A percentile compares a stretch with the other conserved stretches of the same genome.
Conservation (phyloP, 176 grass and related monocot genomes). For the Lolium perenne region DNA sequence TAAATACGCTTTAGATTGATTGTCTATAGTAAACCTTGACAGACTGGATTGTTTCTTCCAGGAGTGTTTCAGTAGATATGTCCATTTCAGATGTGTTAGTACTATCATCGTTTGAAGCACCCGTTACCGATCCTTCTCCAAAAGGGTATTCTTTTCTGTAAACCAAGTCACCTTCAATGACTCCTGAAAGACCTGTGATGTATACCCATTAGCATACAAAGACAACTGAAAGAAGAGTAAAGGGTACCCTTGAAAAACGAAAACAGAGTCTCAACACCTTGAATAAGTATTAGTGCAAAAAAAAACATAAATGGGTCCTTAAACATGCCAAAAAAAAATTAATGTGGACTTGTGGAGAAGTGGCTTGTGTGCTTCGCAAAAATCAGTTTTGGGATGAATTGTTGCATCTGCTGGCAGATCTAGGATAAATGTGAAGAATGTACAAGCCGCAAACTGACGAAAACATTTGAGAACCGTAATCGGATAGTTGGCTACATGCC, state of each 20-base stretch:
- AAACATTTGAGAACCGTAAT: slow-evolving; percentile 4
- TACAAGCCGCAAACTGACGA: not conserved
- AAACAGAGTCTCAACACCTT: slow-evolving; percentile 6
- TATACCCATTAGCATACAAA: slow-evolving; percentile 36
- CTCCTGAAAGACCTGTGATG: slow-evolving; percentile 74
- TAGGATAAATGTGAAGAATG: not conserved
- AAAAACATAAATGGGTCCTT: slow-evolving; percentile 10
- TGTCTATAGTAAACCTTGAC: slow-evolving; percentile 72
- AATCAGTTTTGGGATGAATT: not conserved
- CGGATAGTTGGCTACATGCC: not conserved
- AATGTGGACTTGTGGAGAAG: not conserved
- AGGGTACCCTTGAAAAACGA: not conserved
- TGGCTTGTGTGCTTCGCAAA: slow-evolving; percentile 10
- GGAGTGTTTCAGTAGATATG: slow-evolving; percentile 55
- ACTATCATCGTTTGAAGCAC: slow-evolving; percentile 55
- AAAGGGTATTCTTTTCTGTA: slow-evolving; percentile 60
- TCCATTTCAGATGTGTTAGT: slow-evolving; percentile 53
- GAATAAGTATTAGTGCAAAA: slow-evolving; percentile 16
- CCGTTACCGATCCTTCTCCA: slow-evolving; percentile 42
- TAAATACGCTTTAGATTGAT: slow-evolving; percentile 18
- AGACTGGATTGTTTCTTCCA: slow-evolving; percentile 72
- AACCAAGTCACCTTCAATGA: slow-evolving; percentile 90
- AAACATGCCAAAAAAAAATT: not conserved
- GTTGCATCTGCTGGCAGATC: not conserved
- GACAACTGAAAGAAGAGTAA: slow-evolving; percentile 26